These are phyloP conservation scores for Ampelocalamus luodianensis DNA, from an alignment of 176 grass and related monocot genomes.

Conservation along the genomic window DNA sequence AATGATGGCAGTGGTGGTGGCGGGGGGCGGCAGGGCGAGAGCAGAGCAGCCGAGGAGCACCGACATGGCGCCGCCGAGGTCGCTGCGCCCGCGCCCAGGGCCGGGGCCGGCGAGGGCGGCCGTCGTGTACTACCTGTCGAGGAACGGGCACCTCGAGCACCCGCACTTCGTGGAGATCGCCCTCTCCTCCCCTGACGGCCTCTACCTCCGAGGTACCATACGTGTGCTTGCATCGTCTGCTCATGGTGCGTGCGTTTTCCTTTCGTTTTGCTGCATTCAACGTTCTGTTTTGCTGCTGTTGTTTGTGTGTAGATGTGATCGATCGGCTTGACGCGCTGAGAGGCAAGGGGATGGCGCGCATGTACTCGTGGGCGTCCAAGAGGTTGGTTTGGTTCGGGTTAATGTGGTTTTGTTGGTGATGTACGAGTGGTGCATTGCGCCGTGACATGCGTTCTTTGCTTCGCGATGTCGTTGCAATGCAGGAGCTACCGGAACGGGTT, in stretches of 20 bases:
- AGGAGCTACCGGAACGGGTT: conserved; percentile 95
- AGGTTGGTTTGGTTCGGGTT: conserved; percentile 44
- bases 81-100: conserved; percentile 25
- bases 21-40: conserved; percentile 16
- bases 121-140: conserved; percentile 90
- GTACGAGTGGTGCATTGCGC: neutral
- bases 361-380: conserved; percentile 92
- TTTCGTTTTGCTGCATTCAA: neutral
- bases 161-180: conserved; percentile 92
- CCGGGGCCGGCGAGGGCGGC: conserved; percentile 48
- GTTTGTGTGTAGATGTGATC: conserved; percentile 61
- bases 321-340: conserved; percentile 73
- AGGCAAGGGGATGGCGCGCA: conserved; percentile 72
- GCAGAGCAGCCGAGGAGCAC: conserved; percentile 49
- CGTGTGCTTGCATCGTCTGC: neutral
- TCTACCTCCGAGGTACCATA: conserved; percentile 79
- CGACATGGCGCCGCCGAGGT: conserved; percentile 50
- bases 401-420: neutral
- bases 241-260: neutral
- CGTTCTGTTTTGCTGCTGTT: neutral
- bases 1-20: conserved; percentile 38
- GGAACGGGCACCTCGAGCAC: conserved; percentile 84
- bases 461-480: neutral
- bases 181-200: conserved; percentile 59
- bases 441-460: neutral